Evolutionary conservation across 345 rosid genomes (phyloP).

Genomic region (Lepidium sativum): DNA sequence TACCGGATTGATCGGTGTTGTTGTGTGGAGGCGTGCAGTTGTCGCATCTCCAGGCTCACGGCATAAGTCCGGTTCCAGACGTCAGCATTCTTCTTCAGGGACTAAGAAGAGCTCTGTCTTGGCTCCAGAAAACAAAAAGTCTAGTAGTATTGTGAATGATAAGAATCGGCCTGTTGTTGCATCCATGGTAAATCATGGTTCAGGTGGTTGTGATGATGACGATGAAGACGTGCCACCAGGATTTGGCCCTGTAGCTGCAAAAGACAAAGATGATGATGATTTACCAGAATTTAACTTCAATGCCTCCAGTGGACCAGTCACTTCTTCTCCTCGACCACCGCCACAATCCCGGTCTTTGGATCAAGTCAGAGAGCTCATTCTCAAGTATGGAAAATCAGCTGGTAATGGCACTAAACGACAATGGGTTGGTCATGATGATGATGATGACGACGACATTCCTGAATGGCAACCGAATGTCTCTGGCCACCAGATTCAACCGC

Average conservation of each 20-base stretch:
- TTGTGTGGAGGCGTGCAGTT: constrained; percentile 78
- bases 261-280: constrained; percentile 86
- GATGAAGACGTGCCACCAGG: constrained; percentile 86
- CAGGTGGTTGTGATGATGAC: constrained; percentile 7
- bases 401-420: constrained; percentile 8
- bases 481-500: constrained; percentile 8
- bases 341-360: constrained; percentile 28
- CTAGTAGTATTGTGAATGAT: neutral
- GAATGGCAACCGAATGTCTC: constrained; percentile 75
- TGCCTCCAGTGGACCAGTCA: constrained; percentile 1
- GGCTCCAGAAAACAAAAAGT: constrained; percentile 7
- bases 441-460: constrained; percentile 83
- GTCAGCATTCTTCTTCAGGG: constrained; percentile 28
- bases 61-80: constrained; percentile 30
- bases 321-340: constrained; percentile 12
- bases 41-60: constrained; percentile 44
- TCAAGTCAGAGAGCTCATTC: constrained; percentile 78
- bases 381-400: constrained; percentile 68
- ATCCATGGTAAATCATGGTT: constrained; percentile 2
- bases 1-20: constrained; percentile 75
- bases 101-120: constrained; percentile 13
- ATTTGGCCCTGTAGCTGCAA: constrained; percentile 53
- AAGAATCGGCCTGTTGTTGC: constrained; percentile 8
- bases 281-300: constrained; percentile 69
- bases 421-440: constrained; percentile 44